Evolutionary conservation across 1,284 basidiomycete species (phyloP).

Genomic region (Macrocystidia cucumis): DNA sequence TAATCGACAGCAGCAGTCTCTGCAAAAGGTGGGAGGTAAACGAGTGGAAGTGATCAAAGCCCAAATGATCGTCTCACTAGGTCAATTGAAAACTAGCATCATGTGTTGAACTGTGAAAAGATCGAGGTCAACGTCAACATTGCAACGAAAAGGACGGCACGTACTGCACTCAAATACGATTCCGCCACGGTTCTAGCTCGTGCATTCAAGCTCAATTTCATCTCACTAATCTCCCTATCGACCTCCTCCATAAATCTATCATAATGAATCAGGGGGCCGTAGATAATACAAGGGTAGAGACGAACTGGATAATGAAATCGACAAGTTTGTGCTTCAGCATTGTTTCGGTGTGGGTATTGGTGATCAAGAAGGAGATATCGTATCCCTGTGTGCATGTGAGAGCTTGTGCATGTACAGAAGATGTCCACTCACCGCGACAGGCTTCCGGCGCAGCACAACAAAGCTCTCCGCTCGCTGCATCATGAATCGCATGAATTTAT

Average conservation of each 20-base stretch:
- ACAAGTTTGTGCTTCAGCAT: constrained; percentile 99
- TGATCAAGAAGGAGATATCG: constrained; percentile 98
- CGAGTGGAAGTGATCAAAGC: too few relatives aligned
- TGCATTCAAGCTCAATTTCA: constrained; percentile 90
- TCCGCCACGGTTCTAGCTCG: constrained; percentile 97
- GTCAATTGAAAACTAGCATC: too few relatives aligned
- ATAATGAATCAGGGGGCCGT: constrained; percentile 4
- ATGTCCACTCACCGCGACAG: constrained; percentile 60
- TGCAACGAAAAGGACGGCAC: constrained; percentile 20
- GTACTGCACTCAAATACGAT: constrained; percentile 70
- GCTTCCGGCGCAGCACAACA: constrained; percentile 91
- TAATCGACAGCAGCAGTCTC: too few relatives aligned
- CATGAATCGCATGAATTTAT: constrained; percentile 99
- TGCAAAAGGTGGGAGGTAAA: too few relatives aligned
- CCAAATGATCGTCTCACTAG: background rate
- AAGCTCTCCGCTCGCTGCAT: constrained; percentile 98
- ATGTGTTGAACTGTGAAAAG: constrained; percentile 12
- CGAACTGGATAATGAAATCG: constrained; percentile 97
- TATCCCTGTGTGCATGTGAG: constrained; percentile 60
- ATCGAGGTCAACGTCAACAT: constrained; percentile 2
- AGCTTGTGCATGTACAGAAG: constrained; percentile 1
- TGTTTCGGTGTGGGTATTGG: constrained; percentile 92
- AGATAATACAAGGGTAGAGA: constrained; percentile 4
- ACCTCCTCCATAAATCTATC: constrained; percentile 96
- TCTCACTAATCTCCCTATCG: constrained; percentile 86